Evolutionary conservation across 768 basidiomycete species (phyloP), one percentile per base, ranked within the genome.

Genomic region (Naganishia vaughanmartiniae): DNA sequence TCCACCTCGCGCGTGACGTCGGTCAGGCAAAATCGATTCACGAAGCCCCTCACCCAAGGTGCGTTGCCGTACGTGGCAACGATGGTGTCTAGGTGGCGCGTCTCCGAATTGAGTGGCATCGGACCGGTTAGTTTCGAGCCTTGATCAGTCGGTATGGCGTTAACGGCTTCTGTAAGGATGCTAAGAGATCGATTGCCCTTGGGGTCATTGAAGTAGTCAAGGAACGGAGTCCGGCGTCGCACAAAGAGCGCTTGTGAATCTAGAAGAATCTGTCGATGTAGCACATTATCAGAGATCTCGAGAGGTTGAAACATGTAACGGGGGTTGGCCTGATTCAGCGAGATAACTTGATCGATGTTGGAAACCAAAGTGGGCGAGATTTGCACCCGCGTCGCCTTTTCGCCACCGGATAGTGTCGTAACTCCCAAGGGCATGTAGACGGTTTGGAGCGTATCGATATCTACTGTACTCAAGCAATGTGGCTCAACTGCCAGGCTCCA

Each of bases 401-500:
- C 57, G 42, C 73, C 85, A 34, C 84, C 92, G 73, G 84, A 87
- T 73, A 91, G 85, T 36, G 87, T 89, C 3, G 39, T 63, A 73
- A 97, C 87, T 81, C 93, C 94, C 76, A 97, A 86, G 0, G 94
- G 96, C 0, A 99, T 86, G 79, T 93, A 95, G 28, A 95, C 91
- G 0, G 92, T 88, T 78, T 96, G 91, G 3, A 86, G 86, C 2
- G 90, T 91, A 75, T 97, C 93, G 34, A 96, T 91, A 74, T 99
- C 96, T 34, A 91, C 87, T 0, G 93, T 91, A 45, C 93, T 86
- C 21, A 99, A 84, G 77, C 95, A 97, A 57, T 95, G 83, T 4
- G 96, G 96, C 76, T 99, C 95, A 6, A 90, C 89, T 0, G 96
- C 95, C 54, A 99, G 85, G 1, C 91, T 93, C 96, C 96, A 99